Base-by-base conservation (phyloP, 495 filamentous ascomycete species). In the Podospora pseudoanserina region DNA sequence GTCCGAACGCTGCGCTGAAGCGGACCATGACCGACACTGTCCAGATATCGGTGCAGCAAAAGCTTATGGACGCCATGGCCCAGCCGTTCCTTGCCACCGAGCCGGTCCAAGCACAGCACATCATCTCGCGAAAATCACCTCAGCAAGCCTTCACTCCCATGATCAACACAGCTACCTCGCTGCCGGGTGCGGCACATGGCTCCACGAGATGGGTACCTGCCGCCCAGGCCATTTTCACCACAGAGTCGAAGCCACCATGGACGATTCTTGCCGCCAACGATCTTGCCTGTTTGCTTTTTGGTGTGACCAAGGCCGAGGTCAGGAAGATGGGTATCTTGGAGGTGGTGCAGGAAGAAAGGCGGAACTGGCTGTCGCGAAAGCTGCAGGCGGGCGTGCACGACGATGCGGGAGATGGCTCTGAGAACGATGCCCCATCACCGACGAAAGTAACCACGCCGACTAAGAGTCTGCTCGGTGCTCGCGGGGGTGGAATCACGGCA, bases 231-330 rank as follows among this genome's bases (percentile, higher is more conserved):
- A 96, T 99, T 63, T 99, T 99, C 74, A 93, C 94, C 19, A 99
- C 95, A 18, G 91, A 96, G 78, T 85, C 91, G 58, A 84, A 89
- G 58, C 84, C 90, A 11, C 96, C 95, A 4, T 99, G 93, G 91
- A 98, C 94, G 2, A 97, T 99, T 65, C 83, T 97, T 60, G 90
- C 94, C 7, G 96, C 95, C n/a, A 99, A 99, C 74, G 95, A 99
- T 77, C 83, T 99, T 44, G 94, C 96, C 18, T 99, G 95, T 79
- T 84, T 99, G 28, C 87, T 99, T 60, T 98, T 99, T 79, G 95
- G 95, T 53, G 92, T 99, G 30, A 96, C 94, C 5, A 92, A 93
- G 74, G 91, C 92, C 9, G 95, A 99, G 79, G 90, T 99, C 44
- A 88, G 92, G 32, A 97, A 93, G 74, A 88, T 98, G 82, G 93